Evolutionary conservation across 192 early-diverging fungal species (phyloP), one percentile per base, ranked within the genome.

Genomic region (Chytriomyces confervae): DNA sequence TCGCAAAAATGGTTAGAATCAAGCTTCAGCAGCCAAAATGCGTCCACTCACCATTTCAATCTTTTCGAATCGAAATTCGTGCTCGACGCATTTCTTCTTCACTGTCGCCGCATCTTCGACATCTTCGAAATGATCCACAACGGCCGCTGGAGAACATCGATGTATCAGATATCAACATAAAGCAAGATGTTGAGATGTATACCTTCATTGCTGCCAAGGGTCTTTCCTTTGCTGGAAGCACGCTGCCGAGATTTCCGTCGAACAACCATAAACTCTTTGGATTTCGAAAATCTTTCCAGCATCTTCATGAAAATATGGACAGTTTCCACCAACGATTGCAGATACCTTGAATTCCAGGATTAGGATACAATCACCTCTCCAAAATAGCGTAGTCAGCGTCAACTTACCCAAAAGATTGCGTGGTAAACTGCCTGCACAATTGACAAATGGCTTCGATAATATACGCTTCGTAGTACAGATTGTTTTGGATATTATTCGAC

Each of bases 391-490:
- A 27, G 24, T 27, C 24, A 27, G 51, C 20, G 11, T 10, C 20
- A 53, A 53, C 10, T 9, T 51, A 78, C 71, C 61, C 36, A 23
- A 66, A 53, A 36, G 62, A 65, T 47, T 78, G 69, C 20, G 11
- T 72, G 11, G 80, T 90, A 82, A 86, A 91, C 8, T 71, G 63
- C 44, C 81, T 78, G 5, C 86, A 78, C 8, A 93, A 70, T 5
- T 87, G 81, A 9, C 86, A 62, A 65, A 92, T 80, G 9, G 90
- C 43, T n/a, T 94, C 92, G 5, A 92, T 75, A 0, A 85, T 87
- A 0, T 84, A 81, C 11, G 88, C 83, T 53, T 93, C 91, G 75
- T 94, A 91, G 46, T 91, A 94, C 29, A 94, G 69, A 66, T 93
- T 93, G 69, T 86, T 88, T 79, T 93, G 93, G 36, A 93, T 83